Conservation (phyloP, 1,284 basidiomycete genomes). For the Lignosus rhinocerotis region DNA sequence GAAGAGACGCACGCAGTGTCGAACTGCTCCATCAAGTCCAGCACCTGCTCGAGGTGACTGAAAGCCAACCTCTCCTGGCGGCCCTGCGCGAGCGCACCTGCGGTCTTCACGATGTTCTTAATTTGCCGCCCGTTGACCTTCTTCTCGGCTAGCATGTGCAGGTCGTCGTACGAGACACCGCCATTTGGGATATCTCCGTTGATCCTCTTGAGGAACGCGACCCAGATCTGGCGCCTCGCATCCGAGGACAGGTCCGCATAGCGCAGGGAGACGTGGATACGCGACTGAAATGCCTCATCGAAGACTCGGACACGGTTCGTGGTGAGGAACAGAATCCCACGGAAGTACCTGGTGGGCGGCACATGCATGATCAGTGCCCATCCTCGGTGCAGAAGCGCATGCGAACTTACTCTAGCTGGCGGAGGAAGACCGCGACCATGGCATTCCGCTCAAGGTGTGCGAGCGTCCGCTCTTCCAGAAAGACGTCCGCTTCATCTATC, state of each 20-base stretch:
- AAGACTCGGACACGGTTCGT: conserved; percentile 67
- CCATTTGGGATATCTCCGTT: conserved; percentile 35
- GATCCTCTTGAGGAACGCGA: conserved; percentile 55
- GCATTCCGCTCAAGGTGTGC: conserved; percentile 63
- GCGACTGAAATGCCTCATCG: conserved; percentile 68
- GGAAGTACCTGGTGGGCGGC: conserved; percentile 50
- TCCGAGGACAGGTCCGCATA: conserved; percentile 53
- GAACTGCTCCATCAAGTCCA: conserved; percentile 64
- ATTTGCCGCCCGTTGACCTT: conserved; percentile 64
- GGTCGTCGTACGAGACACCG: conserved; percentile 43
- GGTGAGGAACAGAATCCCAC: conserved; percentile 66
- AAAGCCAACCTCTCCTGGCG: conserved; percentile 46
- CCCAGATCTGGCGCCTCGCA: conserved; percentile 58
- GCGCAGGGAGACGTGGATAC: conserved; percentile 64
- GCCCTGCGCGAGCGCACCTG: conserved; percentile 54
- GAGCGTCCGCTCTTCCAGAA: conserved; percentile 61
- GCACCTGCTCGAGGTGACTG: conserved; percentile 53
- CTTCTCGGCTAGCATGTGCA: conserved; percentile 47
- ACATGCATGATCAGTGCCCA: background rate
- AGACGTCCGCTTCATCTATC: conserved; percentile 59
- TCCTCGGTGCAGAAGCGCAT: background rate
- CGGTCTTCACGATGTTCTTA: conserved; percentile 65
- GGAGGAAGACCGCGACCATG: conserved; percentile 56
- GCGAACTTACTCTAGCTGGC: conserved; percentile 31
- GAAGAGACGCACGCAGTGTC: conserved; percentile 44